These are phyloP conservation scores for Logfia minima DNA, from an alignment of 129 eudicot genomes.

Conservation along the genomic window DNA sequence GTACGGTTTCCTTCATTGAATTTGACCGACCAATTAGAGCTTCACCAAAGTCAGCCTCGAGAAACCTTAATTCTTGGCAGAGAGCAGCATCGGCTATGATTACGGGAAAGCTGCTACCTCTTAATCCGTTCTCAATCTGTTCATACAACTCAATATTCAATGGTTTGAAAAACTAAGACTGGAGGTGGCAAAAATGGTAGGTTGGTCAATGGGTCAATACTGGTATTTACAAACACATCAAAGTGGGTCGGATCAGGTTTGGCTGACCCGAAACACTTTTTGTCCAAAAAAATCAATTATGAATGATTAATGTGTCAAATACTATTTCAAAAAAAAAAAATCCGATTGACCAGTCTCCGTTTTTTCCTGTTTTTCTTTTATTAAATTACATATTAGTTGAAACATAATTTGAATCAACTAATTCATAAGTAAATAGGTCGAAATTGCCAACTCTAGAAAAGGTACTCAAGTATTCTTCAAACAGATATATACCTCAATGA, in stretches of 20 bases:
- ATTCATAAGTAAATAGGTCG: constrained; percentile 53
- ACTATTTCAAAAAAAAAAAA: not conserved
- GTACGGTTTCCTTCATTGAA: constrained; percentile 55
- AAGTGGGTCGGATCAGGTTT: not conserved
- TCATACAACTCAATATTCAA: constrained; percentile 5
- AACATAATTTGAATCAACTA: constrained; percentile 2
- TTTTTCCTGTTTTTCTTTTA: not conserved
- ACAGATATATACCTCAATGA: constrained; percentile 64
- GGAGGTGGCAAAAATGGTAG: not conserved
- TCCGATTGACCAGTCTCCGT: not conserved
- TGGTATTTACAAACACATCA: not conserved
- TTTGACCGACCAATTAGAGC: constrained; percentile 27
- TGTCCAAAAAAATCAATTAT: not conserved
- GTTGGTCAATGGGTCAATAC: not conserved
- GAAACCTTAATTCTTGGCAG: constrained; percentile 73
- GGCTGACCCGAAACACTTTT: not conserved
- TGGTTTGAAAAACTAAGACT: not conserved
- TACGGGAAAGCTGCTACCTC: constrained; percentile 74
- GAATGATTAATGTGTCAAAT: not conserved
- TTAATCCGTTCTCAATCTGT: constrained; percentile 81
- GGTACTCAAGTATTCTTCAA: not conserved
- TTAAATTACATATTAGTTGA: not conserved
- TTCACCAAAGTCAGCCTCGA: constrained; percentile 57
- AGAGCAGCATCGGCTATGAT: constrained; percentile 72
- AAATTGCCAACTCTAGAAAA: not conserved